Evolutionary conservation across 2,329 filamentous ascomycete species (phyloP), one percentile per base, ranked within the genome.

Genomic region (Hymenoscyphus infarciens): DNA sequence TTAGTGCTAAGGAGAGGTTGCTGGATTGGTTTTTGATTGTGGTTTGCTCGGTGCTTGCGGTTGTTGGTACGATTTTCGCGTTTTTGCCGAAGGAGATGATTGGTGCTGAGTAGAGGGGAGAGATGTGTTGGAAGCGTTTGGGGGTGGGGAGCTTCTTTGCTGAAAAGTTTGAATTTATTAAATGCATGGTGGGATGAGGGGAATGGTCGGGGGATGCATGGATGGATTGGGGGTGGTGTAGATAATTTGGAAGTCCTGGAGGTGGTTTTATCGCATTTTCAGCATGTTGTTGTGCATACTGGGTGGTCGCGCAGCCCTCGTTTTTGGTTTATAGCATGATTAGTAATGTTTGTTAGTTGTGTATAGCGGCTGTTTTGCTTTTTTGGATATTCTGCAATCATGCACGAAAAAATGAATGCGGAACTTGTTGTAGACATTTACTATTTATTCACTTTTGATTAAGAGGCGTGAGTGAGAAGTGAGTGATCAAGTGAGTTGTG

Each of bases 51-150:
- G 72, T 87, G 22, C 77, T 97, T 73, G 94, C 91, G 13, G 69
- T 87, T 19, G 75, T 94, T 4, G 92, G 92, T 55, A 98, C 94
- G 0, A 82, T 91, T 2, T 97, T 91, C 85, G 92, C 92, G 4
- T 95, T 95, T 76, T 76, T 97, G 72, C 93, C 93, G 2, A 92
- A 89, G 78, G 84, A 87, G 66, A 78, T 88, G 68, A 84, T 94
- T 72, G 86, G 86, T 53, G 82, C 82, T 57, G 77, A 79, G 61
- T 77, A 52, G 42, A 16, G 35, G 35, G 16, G 4, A 15, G 7
- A 5, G 5, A 2, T 35, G n/a, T n/a, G n/a, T n/a, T n/a, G n/a
- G n/a, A n/a, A n/a, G n/a, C n/a, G n/a, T n/a, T n/a, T n/a, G n/a
- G n/a, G n/a, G n/a, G n/a, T n/a, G n/a, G n/a, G n/a, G n/a, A n/a